Evolutionary conservation across 108 stramenopile species (phyloP).

Genomic region (Chaetoceros tenuissimus): DNA sequence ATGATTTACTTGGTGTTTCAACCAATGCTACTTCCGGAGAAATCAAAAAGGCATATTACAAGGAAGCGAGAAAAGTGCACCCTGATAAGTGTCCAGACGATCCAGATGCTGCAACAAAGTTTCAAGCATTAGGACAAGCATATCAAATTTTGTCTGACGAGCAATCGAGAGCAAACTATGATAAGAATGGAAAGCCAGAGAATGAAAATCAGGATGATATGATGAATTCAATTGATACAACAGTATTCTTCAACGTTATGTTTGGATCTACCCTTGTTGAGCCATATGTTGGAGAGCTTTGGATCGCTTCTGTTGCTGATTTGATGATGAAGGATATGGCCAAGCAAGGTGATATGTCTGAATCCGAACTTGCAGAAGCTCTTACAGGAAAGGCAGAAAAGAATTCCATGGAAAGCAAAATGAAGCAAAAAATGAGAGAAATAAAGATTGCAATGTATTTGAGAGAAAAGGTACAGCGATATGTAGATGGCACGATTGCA

Average conservation of each 20-base stretch:
- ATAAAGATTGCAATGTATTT: constrained; percentile 64
- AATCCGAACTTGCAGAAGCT: constrained; percentile 11
- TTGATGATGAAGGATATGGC: constrained; percentile 60
- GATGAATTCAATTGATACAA: constrained; percentile 69
- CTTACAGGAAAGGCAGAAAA: constrained; percentile 2
- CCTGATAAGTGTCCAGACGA: constrained; percentile 88
- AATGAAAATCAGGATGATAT: constrained; percentile 35
- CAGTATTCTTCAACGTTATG: constrained; percentile 83
- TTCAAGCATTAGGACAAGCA: constrained; percentile 85
- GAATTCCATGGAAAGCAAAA: constrained; percentile 16
- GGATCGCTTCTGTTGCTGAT: constrained; percentile 77
- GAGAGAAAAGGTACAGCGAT: constrained; percentile 46
- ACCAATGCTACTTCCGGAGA: constrained; percentile 72
- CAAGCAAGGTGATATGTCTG: constrained; percentile 15
- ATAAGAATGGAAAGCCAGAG: constrained; percentile 65
- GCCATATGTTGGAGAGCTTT: constrained; percentile 81
- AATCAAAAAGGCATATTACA: constrained; percentile 90
- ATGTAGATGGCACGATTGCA: constrained; percentile 55
- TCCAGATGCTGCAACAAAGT: constrained; percentile 71
- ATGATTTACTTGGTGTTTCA: constrained; percentile 75
- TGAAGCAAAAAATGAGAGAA: constrained; percentile 70
- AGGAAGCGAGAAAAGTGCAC: constrained; percentile 71
- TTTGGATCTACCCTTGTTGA: constrained; percentile 75
- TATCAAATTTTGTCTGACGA: constrained; percentile 85
- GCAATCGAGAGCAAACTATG: constrained; percentile 74